These are phyloP conservation scores for Mycosphaerelloides madeirae DNA, from an alignment of 2,329 filamentous ascomycete genomes.

Conservation along the genomic window DNA sequence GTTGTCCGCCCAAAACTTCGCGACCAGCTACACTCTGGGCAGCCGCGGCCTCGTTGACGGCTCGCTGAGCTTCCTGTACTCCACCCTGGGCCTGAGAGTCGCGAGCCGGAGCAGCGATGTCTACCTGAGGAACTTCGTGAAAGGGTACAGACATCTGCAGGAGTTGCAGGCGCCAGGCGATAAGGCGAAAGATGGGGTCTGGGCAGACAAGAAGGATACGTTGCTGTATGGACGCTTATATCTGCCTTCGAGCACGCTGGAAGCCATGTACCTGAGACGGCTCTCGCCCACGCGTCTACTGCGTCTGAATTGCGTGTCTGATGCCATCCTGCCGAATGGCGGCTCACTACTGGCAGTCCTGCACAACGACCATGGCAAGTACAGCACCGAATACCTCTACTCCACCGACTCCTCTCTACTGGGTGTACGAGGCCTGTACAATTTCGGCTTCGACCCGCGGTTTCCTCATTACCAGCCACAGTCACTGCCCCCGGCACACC, in stretches of 20 bases:
- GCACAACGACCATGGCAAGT: conserved; percentile 81
- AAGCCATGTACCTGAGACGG: conserved; percentile 76
- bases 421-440: conserved; percentile 84
- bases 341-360: conserved; percentile 69
- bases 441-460: conserved; percentile 73
- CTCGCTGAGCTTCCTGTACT: conserved; percentile 95
- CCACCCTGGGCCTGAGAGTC: conserved; percentile 69
- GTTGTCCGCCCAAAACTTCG: conserved; percentile 86
- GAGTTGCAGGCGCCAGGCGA: conserved; percentile 55
- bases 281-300: conserved; percentile 73
- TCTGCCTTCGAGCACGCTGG: conserved; percentile 77
- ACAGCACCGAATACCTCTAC: conserved; percentile 82
- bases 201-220: conserved; percentile 49
- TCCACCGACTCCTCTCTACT: conserved; percentile 89
- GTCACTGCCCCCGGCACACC: conserved; percentile 25
- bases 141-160: conserved; percentile 74
- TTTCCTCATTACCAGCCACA: conserved; percentile 21
- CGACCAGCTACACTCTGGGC: conserved; percentile 86
- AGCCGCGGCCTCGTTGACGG: conserved; percentile 89
- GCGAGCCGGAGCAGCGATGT: conserved; percentile 68
- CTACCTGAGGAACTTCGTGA: conserved; percentile 70
- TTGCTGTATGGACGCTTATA: conserved; percentile 75
- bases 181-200: conserved; percentile 32
- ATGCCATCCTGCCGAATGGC: conserved; percentile 65
- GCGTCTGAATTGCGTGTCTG: conserved; percentile 73